phyloP scores from a whole-genome alignment of 2,329 filamentous ascomycete genomes.

The Trichoderma koningiopsis region DNA sequence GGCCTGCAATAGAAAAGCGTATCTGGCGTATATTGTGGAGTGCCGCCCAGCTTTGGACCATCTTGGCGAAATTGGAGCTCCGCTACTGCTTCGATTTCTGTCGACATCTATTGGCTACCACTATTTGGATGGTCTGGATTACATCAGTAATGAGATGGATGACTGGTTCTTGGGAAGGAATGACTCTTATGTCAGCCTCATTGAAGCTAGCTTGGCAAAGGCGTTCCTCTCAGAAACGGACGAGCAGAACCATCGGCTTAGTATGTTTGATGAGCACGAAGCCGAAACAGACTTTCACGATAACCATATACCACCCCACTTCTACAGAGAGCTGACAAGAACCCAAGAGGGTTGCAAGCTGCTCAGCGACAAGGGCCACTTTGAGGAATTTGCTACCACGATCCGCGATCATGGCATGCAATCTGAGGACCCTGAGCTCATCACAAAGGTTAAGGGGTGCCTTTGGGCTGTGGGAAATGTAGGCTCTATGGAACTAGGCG shows the following conservation, averaged over 20 bases:
- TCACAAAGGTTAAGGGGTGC: slow-evolving; percentile 94
- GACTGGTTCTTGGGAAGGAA: slow-evolving; percentile 98
- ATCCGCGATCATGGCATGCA: slow-evolving; percentile 87
- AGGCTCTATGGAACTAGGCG: slow-evolving; percentile 95
- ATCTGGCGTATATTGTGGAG: slow-evolving; percentile 94
- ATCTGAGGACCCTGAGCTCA: slow-evolving; percentile 78
- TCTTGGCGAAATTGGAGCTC: slow-evolving; percentile 93
- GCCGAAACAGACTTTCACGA: slow-evolving; percentile 61
- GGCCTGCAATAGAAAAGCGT: slow-evolving; percentile 88
- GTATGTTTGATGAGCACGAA: slow-evolving; percentile 61
- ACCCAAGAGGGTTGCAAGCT: slow-evolving; percentile 91
- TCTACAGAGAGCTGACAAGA: slow-evolving; percentile 91
- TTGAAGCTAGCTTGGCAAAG: slow-evolving; percentile 91
- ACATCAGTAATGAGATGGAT: slow-evolving; percentile 99
- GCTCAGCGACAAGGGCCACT: slow-evolving; percentile 90
- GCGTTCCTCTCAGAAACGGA: slow-evolving; percentile 72
- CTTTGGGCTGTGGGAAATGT: slow-evolving; percentile 98
- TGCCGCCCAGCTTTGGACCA: slow-evolving; percentile 94
- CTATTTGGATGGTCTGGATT: slow-evolving; percentile 94
- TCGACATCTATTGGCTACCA: slow-evolving; percentile 97
- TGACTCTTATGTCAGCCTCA: slow-evolving; percentile 90
- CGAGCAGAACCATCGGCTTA: slow-evolving; percentile 59
- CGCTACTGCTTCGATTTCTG: slow-evolving; percentile 85
- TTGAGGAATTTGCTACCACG: slow-evolving; percentile 86
- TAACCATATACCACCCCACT: slow-evolving; percentile 85